Percentiles rank a stretch among this genome's conserved stretches.
Conservation (phyloP, 2,329 filamentous ascomycete genomes). For the Diaporthe batatas region DNA sequence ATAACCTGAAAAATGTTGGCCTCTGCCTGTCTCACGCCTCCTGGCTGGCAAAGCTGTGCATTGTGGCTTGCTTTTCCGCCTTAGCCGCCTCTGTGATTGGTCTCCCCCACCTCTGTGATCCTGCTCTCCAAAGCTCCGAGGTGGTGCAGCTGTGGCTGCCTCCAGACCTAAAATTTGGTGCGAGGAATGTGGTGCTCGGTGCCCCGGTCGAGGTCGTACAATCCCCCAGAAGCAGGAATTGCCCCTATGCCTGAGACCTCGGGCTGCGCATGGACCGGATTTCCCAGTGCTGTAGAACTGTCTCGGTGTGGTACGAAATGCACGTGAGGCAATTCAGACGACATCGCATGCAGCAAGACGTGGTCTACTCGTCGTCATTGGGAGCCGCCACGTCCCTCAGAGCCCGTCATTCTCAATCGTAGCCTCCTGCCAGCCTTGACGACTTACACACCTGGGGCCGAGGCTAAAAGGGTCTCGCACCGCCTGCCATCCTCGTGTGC, state of each 20-base stretch:
- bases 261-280: constrained; percentile 13
- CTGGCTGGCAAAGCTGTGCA: neutral
- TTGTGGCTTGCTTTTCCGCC: constrained; percentile 27
- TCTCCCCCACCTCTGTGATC: constrained; percentile 31
- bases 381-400: neutral
- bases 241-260: constrained; percentile 23
- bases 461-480: neutral
- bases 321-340: constrained; percentile 31
- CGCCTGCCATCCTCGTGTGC: no score
- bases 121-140: neutral
- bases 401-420: neutral
- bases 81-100: constrained; percentile 9
- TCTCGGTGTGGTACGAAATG: constrained; percentile 1
- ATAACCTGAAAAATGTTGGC: constrained; percentile 11
- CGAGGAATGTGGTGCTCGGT: neutral
- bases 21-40: neutral
- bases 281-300: neutral
- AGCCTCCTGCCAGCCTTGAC: neutral
- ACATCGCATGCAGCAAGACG: constrained; percentile 5
- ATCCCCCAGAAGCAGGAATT: constrained; percentile 14
- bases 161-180: constrained; percentile 18
- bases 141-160: constrained; percentile 25
- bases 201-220: constrained; percentile 14
- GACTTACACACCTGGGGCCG: neutral
- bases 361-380: neutral